Evolutionary conservation across 257 asterid species (phyloP).

Genomic region (Ehretia macrophylla): DNA sequence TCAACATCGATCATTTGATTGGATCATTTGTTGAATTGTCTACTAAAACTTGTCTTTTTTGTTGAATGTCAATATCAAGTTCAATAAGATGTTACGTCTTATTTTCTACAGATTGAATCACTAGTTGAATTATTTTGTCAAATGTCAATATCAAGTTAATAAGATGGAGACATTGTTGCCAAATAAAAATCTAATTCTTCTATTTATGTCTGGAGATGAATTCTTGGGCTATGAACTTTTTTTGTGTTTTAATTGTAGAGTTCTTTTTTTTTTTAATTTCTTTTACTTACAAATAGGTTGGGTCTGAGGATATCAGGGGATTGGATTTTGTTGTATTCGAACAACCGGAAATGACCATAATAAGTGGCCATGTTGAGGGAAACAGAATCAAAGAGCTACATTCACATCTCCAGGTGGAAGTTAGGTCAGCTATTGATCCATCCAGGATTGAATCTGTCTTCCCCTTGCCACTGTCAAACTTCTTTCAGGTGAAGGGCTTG

Average conservation of each 20-base stretch:
- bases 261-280: neutral
- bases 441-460: constrained; percentile 63
- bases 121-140: no score
- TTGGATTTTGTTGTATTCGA: constrained; percentile 82
- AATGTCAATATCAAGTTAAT: no score
- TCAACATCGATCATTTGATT: no score
- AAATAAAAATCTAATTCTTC: neutral
- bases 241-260: neutral
- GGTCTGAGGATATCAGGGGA: constrained; percentile 54
- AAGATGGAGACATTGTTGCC: no score
- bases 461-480: constrained; percentile 90
- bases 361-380: constrained; percentile 87
- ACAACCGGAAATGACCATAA: constrained; percentile 74
- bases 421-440: constrained; percentile 60
- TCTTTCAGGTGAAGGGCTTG: constrained; percentile 91
- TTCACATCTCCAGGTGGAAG: constrained; percentile 71
- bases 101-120: no score
- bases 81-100: no score
- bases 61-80: no score
- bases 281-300: constrained; percentile 55
- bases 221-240: neutral
- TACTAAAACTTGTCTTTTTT: no score
- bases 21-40: no score
- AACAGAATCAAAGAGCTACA: constrained; percentile 54
- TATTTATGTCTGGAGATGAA: neutral